These are phyloP conservation scores for Cryptococcus floricola DNA, from an alignment of 1,284 basidiomycete genomes.

Conservation along the genomic window DNA sequence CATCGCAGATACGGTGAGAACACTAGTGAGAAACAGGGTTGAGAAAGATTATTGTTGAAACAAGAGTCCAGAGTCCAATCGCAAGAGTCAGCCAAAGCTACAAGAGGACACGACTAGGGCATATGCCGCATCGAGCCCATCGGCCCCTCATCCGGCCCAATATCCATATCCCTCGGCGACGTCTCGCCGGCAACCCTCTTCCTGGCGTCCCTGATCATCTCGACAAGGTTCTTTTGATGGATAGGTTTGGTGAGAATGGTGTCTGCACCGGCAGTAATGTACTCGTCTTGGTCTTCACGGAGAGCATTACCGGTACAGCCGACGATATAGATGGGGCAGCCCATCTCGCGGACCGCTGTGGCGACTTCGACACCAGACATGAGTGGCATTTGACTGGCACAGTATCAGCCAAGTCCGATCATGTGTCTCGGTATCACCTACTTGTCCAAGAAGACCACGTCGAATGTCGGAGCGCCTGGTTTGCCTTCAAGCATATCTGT, in stretches of 20 bases:
- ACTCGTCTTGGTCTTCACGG: constrained; percentile 64
- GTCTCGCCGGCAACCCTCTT: constrained; percentile 32
- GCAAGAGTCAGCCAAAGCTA: too few relatives aligned
- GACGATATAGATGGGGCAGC: constrained; percentile 69
- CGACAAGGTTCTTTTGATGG: constrained; percentile 37
- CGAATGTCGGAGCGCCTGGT: constrained; percentile 52
- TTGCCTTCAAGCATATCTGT: constrained; percentile 25
- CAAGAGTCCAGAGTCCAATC: too few relatives aligned
- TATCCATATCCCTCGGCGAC: constrained; percentile 14
- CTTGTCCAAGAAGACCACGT: constrained; percentile 78
- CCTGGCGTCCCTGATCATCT: constrained; percentile 37
- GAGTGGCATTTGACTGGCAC: constrained; percentile 56
- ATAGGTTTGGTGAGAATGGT: constrained; percentile 43
- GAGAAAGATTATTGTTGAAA: too few relatives aligned
- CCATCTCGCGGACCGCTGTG: constrained; percentile 61
- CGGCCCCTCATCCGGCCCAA: neutral
- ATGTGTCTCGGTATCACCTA: constrained; percentile 16
- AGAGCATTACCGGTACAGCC: constrained; percentile 64
- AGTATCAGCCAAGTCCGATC: neutral
- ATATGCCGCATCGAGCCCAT: neutral
- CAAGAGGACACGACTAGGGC: too few relatives aligned
- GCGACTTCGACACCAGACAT: constrained; percentile 73
- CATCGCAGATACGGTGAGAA: too few relatives aligned
- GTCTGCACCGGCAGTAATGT: constrained; percentile 70
- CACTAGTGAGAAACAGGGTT: too few relatives aligned